Conservation (phyloP, 768 basidiomycete species). For the Gloeophyllum trabeum region DNA sequence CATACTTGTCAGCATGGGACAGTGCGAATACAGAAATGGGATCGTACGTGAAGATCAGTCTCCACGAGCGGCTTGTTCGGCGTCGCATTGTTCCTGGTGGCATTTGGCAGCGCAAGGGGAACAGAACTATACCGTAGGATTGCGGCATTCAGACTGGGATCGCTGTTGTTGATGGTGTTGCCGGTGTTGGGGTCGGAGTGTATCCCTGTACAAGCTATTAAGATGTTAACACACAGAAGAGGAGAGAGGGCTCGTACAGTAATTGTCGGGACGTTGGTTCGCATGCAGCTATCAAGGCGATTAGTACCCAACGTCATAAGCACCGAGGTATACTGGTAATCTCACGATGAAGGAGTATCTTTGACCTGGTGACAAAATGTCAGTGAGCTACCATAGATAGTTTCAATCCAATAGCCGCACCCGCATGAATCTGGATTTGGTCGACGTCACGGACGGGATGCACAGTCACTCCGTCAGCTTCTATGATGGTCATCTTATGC, state of each 20-base stretch:
- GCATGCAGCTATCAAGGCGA: constrained; percentile 21
- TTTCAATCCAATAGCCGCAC: no score
- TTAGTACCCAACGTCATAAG: no score
- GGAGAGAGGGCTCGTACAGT: constrained; percentile 19
- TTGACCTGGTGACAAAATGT: constrained; percentile 8
- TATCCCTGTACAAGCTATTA: constrained; percentile 5
- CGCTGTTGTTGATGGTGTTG: constrained; percentile 14
- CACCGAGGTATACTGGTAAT: no score
- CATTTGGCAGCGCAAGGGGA: no score
- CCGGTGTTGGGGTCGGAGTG: constrained; percentile 14
- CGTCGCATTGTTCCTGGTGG: constrained; percentile 10
- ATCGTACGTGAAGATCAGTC: constrained; percentile 10
- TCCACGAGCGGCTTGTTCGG: constrained; percentile 8
- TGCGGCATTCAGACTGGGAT: constrained; percentile 23
- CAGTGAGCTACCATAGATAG: no score
- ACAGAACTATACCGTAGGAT: constrained; percentile 25
- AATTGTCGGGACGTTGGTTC: constrained; percentile 26
- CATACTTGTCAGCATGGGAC: no score
- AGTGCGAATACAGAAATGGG: no score
- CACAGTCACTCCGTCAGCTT: constrained; percentile 24
- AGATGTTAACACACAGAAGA: background rate
- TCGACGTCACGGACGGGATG: constrained; percentile 25
- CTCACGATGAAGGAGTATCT: constrained; percentile 17
- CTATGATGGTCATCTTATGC: constrained; percentile 30
- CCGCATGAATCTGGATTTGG: constrained; percentile 28